Evolutionary conservation across 169 alveolate species (phyloP).

Genomic region (Prorocentrum cordatum): DNA sequence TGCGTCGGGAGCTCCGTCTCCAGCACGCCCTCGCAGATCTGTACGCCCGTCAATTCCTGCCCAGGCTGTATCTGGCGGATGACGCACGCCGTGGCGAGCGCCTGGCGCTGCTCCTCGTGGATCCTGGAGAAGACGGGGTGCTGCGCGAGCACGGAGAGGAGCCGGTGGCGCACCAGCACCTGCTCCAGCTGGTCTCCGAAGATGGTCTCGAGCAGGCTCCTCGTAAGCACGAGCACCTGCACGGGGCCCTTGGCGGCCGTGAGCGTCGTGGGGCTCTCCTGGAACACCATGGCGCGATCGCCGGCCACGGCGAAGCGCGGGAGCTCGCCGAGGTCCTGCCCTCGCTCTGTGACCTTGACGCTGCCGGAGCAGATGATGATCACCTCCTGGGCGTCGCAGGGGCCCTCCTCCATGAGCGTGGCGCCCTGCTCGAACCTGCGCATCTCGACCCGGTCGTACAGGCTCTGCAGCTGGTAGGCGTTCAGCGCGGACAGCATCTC

Average conservation of each 20-base stretch:
- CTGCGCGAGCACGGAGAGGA: conserved; percentile 23
- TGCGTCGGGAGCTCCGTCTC: too few species aligned
- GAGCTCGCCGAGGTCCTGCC: too few species aligned
- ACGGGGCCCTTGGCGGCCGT: background rate
- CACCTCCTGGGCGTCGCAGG: background rate
- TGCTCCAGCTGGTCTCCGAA: conserved; percentile 37
- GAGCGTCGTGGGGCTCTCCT: background rate
- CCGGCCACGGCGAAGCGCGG: conserved; percentile 19
- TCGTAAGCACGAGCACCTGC: conserved; percentile 22
- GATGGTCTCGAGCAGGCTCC: conserved; percentile 6
- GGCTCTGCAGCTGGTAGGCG: conserved; percentile 30
- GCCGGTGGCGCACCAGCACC: conserved; percentile 44
- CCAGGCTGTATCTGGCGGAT: background rate
- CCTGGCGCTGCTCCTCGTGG: conserved; percentile 33
- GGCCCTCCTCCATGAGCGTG: conserved; percentile 10
- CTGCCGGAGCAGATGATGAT: conserved; percentile 22
- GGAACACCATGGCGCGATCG: conserved; percentile 16
- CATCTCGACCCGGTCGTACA: conserved; percentile 58
- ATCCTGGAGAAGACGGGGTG: conserved; percentile 41
- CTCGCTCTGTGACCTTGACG: too few species aligned
- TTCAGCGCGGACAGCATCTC: conserved; percentile 20
- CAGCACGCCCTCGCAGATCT: too few species aligned
- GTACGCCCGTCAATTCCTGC: too few species aligned
- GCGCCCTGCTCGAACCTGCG: conserved; percentile 18
- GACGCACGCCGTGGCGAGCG: conserved; percentile 9